Conservation (phyloP, 164 flowering plant genomes). For the Macadamia integrifolia region DNA sequence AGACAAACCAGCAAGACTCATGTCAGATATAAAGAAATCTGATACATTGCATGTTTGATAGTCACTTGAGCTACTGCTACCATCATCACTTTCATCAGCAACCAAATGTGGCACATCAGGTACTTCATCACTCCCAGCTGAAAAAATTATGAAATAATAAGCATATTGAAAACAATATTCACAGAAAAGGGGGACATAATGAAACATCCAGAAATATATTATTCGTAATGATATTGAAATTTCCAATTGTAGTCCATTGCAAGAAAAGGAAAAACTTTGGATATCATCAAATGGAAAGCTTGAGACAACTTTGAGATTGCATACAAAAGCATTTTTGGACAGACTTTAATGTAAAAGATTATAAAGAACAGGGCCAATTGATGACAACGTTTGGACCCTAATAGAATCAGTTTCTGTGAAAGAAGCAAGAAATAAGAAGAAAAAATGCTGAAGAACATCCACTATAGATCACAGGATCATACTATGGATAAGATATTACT, state of each 20-base stretch:
- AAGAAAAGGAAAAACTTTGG: not conserved
- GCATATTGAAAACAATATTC: not conserved
- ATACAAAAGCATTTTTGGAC: not conserved
- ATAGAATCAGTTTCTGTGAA: not conserved
- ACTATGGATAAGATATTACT: not conserved
- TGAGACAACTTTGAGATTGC: not conserved
- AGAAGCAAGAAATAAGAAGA: not conserved
- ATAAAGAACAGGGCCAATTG: not conserved
- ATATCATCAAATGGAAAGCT: not conserved
- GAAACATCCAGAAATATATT: not conserved
- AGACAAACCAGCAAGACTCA: slow-evolving; percentile 44
- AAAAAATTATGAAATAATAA: slow-evolving; percentile 4
- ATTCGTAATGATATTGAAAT: not conserved
- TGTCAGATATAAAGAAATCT: slow-evolving; percentile 65
- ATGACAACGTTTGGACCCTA: not conserved
- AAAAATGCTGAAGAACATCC: not conserved
- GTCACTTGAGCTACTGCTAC: slow-evolving; percentile 40
- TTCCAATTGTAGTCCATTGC: too few species aligned
- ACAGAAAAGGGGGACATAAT: not conserved
- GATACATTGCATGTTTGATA: slow-evolving; percentile 54
- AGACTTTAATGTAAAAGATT: not conserved
- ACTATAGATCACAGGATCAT: not conserved
- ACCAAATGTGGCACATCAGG: slow-evolving; percentile 27
- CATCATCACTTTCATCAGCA: slow-evolving; percentile 48
- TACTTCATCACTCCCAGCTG: slow-evolving; percentile 26